Evolutionary conservation across 2,329 filamentous ascomycete genomes (phyloP).

Genomic region (Sphaerulina musiva): DNA sequence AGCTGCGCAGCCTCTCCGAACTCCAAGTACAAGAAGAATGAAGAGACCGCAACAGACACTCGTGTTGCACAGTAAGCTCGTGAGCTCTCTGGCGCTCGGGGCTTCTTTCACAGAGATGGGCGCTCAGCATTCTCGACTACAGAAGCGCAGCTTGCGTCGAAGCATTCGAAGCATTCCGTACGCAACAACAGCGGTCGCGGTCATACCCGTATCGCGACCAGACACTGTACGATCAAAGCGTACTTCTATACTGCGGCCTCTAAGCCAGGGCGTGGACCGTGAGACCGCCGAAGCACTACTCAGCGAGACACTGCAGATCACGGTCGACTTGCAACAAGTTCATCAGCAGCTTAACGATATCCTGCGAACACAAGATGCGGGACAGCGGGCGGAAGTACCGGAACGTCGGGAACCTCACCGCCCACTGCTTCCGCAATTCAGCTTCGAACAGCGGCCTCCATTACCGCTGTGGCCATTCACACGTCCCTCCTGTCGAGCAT

Average conservation of each 20-base stretch:
- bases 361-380: not conserved
- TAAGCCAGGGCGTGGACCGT: not conserved
- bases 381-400: not conserved
- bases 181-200: not conserved
- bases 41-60: not conserved
- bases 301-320: not conserved
- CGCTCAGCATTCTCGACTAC: not conserved
- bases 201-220: not conserved
- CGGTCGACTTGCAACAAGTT: not conserved
- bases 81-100: not conserved
- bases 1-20: not conserved
- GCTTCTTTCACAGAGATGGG: not conserved
- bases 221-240: not conserved
- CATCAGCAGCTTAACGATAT: not conserved
- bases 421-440: not conserved
- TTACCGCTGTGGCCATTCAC: not conserved
- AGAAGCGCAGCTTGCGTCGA: not conserved
- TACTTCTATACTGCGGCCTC: not conserved
- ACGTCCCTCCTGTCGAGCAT: not conserved
- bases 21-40: not conserved
- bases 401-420: not conserved
- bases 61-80: not conserved
- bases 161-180: not conserved
- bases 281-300: conserved; percentile 4
- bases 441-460: not conserved